Evolutionary conservation across 2,329 filamentous ascomycete species (phyloP), one percentile per base, ranked within the genome.

Genomic region (Ophiostoma triangulosporum): DNA sequence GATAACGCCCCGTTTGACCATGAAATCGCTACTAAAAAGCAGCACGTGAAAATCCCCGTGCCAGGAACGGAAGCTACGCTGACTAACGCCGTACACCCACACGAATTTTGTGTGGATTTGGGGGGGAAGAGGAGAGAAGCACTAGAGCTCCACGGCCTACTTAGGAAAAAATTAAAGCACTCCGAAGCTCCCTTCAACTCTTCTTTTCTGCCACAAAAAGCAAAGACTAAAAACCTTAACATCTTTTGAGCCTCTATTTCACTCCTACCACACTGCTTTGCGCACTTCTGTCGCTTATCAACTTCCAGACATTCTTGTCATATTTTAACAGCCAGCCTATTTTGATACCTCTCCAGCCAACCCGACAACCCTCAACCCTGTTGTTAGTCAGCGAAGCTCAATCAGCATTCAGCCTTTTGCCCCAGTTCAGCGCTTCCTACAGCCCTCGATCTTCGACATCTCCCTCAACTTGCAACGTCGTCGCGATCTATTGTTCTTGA

Each of bases 61-160:
- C 54, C 56, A 59, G 56, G 57, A 22, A 58, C 54, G 51, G n/a
- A n/a, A 43, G 11, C 49, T 15, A 48, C 33, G 43, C 45, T 40
- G 14, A 46, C 36, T 48, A 29, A 33, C 20, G 38, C 8, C 38
- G 24, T 43, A 12, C 38, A 14, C 43, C 40, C 43, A 46, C 43
- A 46, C 43, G 20, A 51, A 54, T 50, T 51, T 56, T 57, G 56
- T 53, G 52, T 49, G 54, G 51, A 55, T 50, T 38, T 29, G 53
- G 46, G 53, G 29, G 29, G 29, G n/a, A 24, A 20, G 20, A 24
- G 36, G 20, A 11, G 29, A 31, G n/a, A 43, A 24, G 38, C n/a
- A n/a, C n/a, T 12, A 52, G 49, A 59, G 58, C 58, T 59, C 53
- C 53, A 48, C 57, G 55, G 54, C 55, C 55, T 49, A 48, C 20